Evolutionary conservation across 495 filamentous ascomycete genomes (phyloP).

Genomic region (Amphirosellinia nigrospora): DNA sequence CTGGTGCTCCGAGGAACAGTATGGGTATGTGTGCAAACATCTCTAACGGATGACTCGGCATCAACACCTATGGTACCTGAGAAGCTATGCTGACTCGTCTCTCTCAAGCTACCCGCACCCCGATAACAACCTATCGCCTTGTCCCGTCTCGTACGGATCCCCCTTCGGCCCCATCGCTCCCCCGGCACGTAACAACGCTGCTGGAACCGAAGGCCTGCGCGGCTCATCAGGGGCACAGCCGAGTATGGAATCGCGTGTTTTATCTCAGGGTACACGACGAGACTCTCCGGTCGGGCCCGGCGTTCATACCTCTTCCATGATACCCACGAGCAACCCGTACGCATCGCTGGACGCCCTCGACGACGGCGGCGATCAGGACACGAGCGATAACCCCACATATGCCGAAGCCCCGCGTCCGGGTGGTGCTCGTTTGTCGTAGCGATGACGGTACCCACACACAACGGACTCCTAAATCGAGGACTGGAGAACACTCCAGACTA

Average conservation of each 20-base stretch:
- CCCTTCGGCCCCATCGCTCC: conserved; percentile 23
- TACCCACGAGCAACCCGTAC: neutral
- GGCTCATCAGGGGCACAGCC: neutral
- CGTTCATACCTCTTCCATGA: neutral
- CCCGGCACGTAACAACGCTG: neutral
- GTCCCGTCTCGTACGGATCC: neutral
- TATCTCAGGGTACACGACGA: neutral
- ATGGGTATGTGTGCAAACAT: conserved; percentile 10
- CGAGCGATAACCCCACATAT: neutral
- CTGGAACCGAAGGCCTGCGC: neutral
- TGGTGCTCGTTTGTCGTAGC: neutral
- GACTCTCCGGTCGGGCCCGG: neutral
- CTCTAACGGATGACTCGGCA: neutral
- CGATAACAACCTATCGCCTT: neutral
- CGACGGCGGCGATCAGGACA: neutral
- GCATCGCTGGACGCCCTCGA: conserved; percentile 11
- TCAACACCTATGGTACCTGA: neutral
- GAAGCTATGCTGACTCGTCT: neutral
- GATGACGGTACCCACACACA: neutral
- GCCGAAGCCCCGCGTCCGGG: neutral
- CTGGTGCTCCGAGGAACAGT: neutral
- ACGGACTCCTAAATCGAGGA: neutral
- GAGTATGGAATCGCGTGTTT: neutral
- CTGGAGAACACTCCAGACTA: neutral
- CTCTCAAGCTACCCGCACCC: neutral